Percentiles rank a stretch among this genome's conserved stretches.
These are phyloP conservation scores for Phtheirospermum japonicum DNA, from an alignment of 257 asterid genomes.

Conservation along the genomic window DNA sequence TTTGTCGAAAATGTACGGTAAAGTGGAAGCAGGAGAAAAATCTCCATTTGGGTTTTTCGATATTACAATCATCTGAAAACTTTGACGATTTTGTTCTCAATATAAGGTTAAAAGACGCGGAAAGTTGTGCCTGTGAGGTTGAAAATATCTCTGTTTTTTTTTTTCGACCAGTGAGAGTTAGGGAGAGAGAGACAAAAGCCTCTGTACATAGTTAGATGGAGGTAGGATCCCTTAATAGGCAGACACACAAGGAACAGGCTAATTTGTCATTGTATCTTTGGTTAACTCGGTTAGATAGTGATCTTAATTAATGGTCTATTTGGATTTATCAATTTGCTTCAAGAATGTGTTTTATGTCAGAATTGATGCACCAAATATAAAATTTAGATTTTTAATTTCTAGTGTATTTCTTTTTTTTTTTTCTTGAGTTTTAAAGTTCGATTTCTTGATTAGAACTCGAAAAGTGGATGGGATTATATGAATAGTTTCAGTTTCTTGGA, in stretches of 20 bases:
- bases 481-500: too few species aligned
- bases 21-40: slow-evolving; percentile 94
- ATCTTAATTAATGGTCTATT: slow-evolving; percentile 14
- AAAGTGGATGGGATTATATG: too few species aligned
- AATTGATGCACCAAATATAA: too few species aligned
- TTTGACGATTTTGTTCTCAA: slow-evolving; percentile 10
- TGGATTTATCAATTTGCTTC: background rate
- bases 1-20: too few species aligned
- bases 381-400: too few species aligned
- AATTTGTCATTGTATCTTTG: slow-evolving; percentile 30
- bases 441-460: too few species aligned
- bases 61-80: slow-evolving; percentile 17
- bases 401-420: too few species aligned
- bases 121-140: slow-evolving; percentile 27
- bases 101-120: slow-evolving; percentile 19
- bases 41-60: slow-evolving; percentile 88
- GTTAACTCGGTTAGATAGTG: slow-evolving; percentile 12
- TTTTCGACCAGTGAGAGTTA: slow-evolving; percentile 9
- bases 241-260: slow-evolving; percentile 24
- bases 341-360: background rate
- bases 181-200: slow-evolving; percentile 6
- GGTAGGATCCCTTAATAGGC: slow-evolving; percentile 24
- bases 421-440: too few species aligned
- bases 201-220: slow-evolving; percentile 22
- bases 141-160: slow-evolving; percentile 2